Conservation (phyloP, 176 grass and related monocot genomes). For the Avena insularis region DNA sequence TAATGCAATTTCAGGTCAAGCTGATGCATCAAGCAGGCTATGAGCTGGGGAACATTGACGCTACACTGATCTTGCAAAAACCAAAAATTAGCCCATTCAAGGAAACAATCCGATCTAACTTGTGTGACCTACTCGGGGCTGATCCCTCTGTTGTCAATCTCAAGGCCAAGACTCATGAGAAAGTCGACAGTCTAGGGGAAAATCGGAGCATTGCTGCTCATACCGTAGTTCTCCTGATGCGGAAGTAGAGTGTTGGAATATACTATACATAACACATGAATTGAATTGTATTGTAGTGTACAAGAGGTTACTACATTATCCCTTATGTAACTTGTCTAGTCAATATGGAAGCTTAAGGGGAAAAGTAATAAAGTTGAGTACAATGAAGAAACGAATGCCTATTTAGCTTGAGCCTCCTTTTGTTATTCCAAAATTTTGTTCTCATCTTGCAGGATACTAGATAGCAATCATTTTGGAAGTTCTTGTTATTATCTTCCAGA, state of each 20-base stretch:
- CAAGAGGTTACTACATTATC: conserved; percentile 17
- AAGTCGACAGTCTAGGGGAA: conserved; percentile 97
- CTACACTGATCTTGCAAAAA: conserved; percentile 88
- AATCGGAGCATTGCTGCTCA: conserved; percentile 98
- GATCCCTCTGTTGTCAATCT: conserved; percentile 92
- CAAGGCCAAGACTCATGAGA: conserved; percentile 97
- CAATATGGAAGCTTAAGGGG: conserved; percentile 7
- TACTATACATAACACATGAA: conserved; percentile 9
- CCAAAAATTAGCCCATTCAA: conserved; percentile 94
- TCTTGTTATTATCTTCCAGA: neutral
- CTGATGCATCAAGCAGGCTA: conserved; percentile 96
- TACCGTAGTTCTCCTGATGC: conserved; percentile 86
- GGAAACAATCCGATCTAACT: conserved; percentile 85
- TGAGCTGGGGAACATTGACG: conserved; percentile 92
- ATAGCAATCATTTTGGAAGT: neutral
- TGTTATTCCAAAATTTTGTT: neutral
- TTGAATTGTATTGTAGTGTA: conserved; percentile 29
- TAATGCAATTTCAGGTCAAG: conserved; percentile 76
- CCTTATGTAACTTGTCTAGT: conserved; percentile 8
- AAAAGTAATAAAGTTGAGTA: conserved; percentile 30
- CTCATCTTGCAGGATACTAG: neutral
- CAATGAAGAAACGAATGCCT: conserved; percentile 6
- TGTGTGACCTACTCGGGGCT: conserved; percentile 78
- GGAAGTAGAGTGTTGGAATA: conserved; percentile 54
- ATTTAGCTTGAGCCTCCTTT: neutral